Evolutionary conservation across 2,329 filamentous ascomycete genomes (phyloP).

Genomic region (Cladosporium sp.): DNA sequence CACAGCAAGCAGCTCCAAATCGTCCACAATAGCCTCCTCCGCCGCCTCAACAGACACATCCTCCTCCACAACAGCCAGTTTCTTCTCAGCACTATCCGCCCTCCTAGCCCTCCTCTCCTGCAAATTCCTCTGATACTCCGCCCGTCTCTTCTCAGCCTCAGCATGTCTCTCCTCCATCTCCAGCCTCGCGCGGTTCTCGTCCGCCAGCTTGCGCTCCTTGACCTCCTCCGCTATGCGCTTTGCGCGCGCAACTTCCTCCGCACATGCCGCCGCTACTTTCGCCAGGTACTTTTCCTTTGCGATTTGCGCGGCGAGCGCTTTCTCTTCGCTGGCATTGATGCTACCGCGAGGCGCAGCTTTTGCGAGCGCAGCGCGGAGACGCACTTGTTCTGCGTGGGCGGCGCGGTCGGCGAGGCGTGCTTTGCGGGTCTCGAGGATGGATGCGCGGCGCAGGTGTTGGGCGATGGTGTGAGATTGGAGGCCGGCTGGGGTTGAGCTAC

Average conservation of each 20-base stretch:
- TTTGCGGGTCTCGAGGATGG: conserved; percentile 78
- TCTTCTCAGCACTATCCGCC: conserved; percentile 50
- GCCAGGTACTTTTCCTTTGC: conserved; percentile 78
- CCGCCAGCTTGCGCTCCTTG: conserved; percentile 76
- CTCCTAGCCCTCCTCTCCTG: conserved; percentile 46
- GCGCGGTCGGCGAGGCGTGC: conserved; percentile 77
- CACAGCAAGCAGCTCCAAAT: conserved; percentile 34
- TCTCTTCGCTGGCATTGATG: conserved; percentile 69
- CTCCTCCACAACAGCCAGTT: conserved; percentile 52
- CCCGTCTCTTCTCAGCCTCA: conserved; percentile 71
- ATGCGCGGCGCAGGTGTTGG: conserved; percentile 75
- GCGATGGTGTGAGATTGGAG: conserved; percentile 74
- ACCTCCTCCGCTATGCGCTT: conserved; percentile 81
- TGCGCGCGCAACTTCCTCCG: conserved; percentile 78
- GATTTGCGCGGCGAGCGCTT: conserved; percentile 73
- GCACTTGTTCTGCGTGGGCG: conserved; percentile 80
- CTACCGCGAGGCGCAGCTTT: conserved; percentile 64
- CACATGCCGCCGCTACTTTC: conserved; percentile 77
- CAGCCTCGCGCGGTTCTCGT: conserved; percentile 66
- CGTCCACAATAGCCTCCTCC: conserved; percentile 43
- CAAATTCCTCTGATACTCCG: conserved; percentile 52
- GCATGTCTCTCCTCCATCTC: conserved; percentile 80
- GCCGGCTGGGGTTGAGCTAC: conserved; percentile 37
- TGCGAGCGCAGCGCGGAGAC: conserved; percentile 70
- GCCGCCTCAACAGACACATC: conserved; percentile 41